Evolutionary conservation across 164 flowering plant genomes (phyloP).

Genomic region (Piper betle): DNA sequence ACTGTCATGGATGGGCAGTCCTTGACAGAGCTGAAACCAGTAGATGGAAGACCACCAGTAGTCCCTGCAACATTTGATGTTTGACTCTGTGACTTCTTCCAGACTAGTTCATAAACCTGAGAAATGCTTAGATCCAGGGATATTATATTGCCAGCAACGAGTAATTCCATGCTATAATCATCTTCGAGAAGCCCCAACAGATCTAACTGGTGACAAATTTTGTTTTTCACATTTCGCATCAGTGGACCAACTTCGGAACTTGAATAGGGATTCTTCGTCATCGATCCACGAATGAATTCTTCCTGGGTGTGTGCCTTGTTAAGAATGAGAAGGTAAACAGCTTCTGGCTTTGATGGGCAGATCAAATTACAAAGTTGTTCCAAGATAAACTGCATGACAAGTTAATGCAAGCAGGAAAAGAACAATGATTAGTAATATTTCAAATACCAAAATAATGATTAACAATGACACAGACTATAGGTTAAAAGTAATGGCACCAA

Average conservation of each 20-base stretch:
- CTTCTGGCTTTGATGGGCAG: constrained; percentile 91
- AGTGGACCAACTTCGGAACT: constrained; percentile 95
- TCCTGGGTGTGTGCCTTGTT: constrained; percentile 99
- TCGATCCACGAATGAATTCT: constrained; percentile 97
- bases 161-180: constrained; percentile 97
- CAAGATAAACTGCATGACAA: constrained; percentile 70
- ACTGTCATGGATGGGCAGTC: constrained; percentile 94
- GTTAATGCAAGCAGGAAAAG: constrained; percentile 5
- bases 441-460: constrained; percentile 2
- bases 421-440: not conserved
- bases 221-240: constrained; percentile 98
- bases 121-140: constrained; percentile 92
- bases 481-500: not conserved
- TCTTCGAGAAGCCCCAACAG: constrained; percentile 85
- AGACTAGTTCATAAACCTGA: constrained; percentile 96
- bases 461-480: not conserved
- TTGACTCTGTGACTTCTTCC: constrained; percentile 82
- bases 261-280: constrained; percentile 98
- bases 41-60: constrained; percentile 40
- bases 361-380: constrained; percentile 98
- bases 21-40: constrained; percentile 35
- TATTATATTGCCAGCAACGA: constrained; percentile 95
- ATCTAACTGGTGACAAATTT: constrained; percentile 93
- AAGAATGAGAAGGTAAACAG: constrained; percentile 70
- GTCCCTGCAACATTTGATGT: constrained; percentile 33